Conservation (phyloP, 192 early-diverging fungal species). For the Entomortierella lignicola region DNA sequence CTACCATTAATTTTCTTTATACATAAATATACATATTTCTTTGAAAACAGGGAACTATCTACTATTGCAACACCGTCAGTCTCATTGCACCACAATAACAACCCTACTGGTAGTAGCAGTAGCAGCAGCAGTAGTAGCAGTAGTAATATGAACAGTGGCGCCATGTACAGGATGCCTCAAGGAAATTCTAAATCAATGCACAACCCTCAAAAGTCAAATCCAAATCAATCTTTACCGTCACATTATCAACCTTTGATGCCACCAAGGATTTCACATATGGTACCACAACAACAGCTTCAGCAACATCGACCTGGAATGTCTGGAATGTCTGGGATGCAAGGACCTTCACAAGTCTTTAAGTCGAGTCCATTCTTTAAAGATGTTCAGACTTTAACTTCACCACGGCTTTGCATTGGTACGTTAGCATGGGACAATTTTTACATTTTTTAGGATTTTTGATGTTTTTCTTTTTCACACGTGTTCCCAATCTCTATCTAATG, state of each 20-base stretch:
- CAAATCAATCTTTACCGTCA: not conserved
- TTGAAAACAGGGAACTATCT: slow-evolving; percentile 24
- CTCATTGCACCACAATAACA: slow-evolving; percentile 11
- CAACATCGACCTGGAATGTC: slow-evolving; percentile 1
- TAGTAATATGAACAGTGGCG: slow-evolving; percentile 4
- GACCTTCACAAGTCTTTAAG: slow-evolving; percentile 24
- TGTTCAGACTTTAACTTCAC: slow-evolving; percentile 25
- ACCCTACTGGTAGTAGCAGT: not conserved
- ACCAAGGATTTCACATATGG: not conserved
- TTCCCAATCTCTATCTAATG: no score
- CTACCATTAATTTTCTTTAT: not conserved
- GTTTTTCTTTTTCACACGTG: no score
- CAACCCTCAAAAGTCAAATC: not conserved
- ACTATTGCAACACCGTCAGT: slow-evolving; percentile 39
- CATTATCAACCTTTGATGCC: not conserved
- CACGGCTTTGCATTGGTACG: slow-evolving; percentile 33
- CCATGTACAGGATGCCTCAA: slow-evolving; percentile 16
- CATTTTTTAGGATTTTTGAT: not conserved
- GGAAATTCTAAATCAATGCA: not conserved
- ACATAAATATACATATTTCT: not conserved
- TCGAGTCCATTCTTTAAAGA: slow-evolving; percentile 49
- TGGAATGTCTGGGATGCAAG: not conserved
- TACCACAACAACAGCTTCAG: not conserved
- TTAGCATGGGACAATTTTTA: not conserved
- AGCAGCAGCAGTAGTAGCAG: not conserved